phyloP scores from a whole-genome alignment of 768 basidiomycete genomes.

The Phylloporus arenicola region DNA sequence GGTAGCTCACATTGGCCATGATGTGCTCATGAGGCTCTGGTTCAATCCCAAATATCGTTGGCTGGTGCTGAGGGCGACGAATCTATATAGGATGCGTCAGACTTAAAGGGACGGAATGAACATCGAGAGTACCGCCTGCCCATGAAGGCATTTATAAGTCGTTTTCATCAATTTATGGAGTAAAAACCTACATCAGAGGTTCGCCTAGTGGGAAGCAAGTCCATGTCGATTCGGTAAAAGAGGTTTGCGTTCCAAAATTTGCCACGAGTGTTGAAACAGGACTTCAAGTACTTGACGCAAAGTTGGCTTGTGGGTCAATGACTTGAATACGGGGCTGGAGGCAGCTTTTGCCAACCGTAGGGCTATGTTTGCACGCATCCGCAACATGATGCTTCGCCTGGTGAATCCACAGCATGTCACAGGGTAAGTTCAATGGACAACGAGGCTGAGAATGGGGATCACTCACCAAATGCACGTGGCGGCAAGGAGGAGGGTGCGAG shows the following conservation, averaged over 20 bases:
- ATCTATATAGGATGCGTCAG: constrained; percentile 6
- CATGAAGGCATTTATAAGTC: constrained; percentile 1
- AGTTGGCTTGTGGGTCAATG: not conserved
- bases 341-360: constrained; percentile 2
- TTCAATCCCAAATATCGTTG: constrained; percentile 12
- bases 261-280: not conserved
- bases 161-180: not conserved
- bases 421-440: constrained; percentile 2
- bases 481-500: too few species aligned
- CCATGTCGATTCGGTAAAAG: constrained; percentile 3
- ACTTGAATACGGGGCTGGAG: constrained; percentile 4
- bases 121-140: constrained; percentile 3
- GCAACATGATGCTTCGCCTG: constrained; percentile 1
- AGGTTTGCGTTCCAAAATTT: too few species aligned
- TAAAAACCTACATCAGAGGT: constrained; percentile 10
- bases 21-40: not conserved
- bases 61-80: constrained; percentile 1
- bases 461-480: constrained; percentile 8
- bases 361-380: constrained; percentile 1
- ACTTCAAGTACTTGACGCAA: constrained; percentile 3
- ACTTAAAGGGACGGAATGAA: not conserved
- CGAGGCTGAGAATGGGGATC: constrained; percentile 6
- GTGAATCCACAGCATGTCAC: constrained; percentile 7
- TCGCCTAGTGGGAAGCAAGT: not conserved
- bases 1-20: constrained; percentile 7